phyloP scores from a whole-genome alignment of 2,329 filamentous ascomycete species.

The Xylariaceae sp. region DNA sequence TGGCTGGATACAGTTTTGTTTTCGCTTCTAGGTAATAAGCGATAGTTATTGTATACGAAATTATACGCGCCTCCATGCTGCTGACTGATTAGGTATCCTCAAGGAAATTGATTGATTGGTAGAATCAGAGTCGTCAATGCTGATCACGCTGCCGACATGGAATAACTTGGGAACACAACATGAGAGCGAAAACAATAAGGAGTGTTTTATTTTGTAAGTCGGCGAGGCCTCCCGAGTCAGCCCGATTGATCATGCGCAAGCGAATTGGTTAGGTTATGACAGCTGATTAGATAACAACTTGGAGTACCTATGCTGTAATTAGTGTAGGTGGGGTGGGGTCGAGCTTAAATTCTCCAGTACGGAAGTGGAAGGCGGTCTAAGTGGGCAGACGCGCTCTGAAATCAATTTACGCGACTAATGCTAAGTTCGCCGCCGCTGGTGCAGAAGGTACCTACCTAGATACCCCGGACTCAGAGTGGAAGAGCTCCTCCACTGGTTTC shows the following conservation, averaged over 20 bases:
- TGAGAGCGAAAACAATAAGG: slow-evolving; percentile 22
- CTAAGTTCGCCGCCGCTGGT: not conserved
- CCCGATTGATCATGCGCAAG: slow-evolving; percentile 6
- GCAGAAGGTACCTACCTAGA: too few relatives aligned
- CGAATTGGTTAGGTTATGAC: too few relatives aligned
- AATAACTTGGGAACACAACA: not conserved
- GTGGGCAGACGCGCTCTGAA: slow-evolving; percentile 35
- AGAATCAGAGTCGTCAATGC: not conserved
- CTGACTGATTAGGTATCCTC: too few relatives aligned
- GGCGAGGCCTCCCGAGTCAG: slow-evolving; percentile 20
- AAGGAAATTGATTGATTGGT: too few relatives aligned
- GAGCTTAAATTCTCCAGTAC: not conserved
- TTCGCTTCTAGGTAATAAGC: too few relatives aligned
- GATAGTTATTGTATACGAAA: too few relatives aligned
- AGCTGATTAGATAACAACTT: not conserved
- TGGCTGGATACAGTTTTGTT: too few relatives aligned
- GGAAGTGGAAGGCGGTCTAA: not conserved
- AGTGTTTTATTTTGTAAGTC: slow-evolving; percentile 5
- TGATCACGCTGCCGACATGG: not conserved
- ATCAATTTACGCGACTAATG: slow-evolving; percentile 43
- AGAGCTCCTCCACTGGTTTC: not conserved
- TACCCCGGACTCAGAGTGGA: too few relatives aligned
- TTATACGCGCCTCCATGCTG: too few relatives aligned
- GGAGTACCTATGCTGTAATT: too few relatives aligned
- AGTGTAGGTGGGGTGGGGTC: not conserved